These are phyloP conservation scores for Cinnamomum chago DNA, from an alignment of 164 flowering plant species.

Conservation along the genomic window DNA sequence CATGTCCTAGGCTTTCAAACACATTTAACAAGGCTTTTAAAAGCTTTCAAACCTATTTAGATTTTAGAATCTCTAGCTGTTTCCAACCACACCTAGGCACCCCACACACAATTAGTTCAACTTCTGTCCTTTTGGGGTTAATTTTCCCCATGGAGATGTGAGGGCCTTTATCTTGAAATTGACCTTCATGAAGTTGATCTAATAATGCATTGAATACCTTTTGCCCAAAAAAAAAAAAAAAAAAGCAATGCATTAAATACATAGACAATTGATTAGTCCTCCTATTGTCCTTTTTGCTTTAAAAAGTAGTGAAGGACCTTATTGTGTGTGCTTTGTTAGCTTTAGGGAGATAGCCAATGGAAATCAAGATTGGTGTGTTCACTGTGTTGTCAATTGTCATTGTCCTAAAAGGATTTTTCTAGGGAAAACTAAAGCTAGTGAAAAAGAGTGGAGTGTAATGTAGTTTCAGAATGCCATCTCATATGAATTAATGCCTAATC, in stretches of 20 bases:
- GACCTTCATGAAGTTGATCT: background rate
- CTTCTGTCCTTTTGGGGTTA: background rate
- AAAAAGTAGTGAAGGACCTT: background rate
- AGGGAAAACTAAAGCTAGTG: too few species aligned
- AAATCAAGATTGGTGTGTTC: background rate
- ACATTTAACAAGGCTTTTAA: too few species aligned
- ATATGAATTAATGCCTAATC: too few species aligned
- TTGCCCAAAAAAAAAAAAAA: too few species aligned
- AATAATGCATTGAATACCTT: too few species aligned
- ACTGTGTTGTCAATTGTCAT: background rate
- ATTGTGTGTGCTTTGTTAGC: background rate
- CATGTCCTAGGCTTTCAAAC: background rate
- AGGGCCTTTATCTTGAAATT: background rate
- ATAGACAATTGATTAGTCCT: background rate
- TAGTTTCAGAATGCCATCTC: too few species aligned
- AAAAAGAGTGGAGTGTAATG: too few species aligned
- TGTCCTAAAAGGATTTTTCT: too few species aligned
- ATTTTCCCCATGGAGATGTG: background rate
- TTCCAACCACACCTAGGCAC: background rate
- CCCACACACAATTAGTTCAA: too few species aligned
- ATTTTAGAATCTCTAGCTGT: background rate
- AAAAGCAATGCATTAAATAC: too few species aligned
- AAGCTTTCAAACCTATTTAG: too few species aligned
- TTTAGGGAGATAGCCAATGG: background rate
- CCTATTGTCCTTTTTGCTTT: background rate